A percentile compares a stretch with the other conserved stretches of the same genome.
phyloP scores from a whole-genome alignment of 1,284 basidiomycete genomes.

The Pseudozyma flocculosa region DNA sequence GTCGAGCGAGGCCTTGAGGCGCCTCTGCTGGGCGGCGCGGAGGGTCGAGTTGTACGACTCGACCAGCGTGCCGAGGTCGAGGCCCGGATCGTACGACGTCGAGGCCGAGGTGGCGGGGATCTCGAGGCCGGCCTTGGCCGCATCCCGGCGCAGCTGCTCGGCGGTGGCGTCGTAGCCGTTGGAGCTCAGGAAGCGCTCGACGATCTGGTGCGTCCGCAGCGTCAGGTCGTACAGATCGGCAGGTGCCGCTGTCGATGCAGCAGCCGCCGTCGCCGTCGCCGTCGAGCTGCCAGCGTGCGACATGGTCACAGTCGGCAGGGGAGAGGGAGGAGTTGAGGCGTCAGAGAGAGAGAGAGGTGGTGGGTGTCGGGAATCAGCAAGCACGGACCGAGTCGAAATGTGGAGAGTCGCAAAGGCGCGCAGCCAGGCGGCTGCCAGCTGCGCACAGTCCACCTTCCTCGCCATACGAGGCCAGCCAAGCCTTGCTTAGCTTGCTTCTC shows the following conservation, averaged over 20 bases:
- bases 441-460: no score
- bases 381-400: no score
- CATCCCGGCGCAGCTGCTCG: conserved; percentile 17
- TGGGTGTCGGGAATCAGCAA: no score
- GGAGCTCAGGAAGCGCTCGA: conserved; percentile 26
- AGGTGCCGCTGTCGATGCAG: no score
- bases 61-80: conserved; percentile 30
- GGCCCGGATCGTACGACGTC: conserved; percentile 1
- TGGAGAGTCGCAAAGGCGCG: no score
- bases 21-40: conserved; percentile 11
- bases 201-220: conserved; percentile 25
- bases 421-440: no score
- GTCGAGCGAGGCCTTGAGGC: conserved; percentile 6
- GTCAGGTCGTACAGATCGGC: conserved; percentile 19
- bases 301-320: neutral
- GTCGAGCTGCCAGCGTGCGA: no score
- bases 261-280: no score
- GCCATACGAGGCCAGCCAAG: no score
- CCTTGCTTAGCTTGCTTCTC: no score
- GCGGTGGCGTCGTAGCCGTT: conserved; percentile 26
- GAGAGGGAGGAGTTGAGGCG: no score
- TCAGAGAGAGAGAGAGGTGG: no score
- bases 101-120: neutral
- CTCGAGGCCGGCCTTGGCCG: conserved; percentile 7
- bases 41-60: conserved; percentile 26